A percentile compares a stretch with the other conserved stretches of the same genome.
Evolutionary conservation across 2,329 filamentous ascomycete genomes (phyloP).

Genomic region (Sordariomycetes sp.): DNA sequence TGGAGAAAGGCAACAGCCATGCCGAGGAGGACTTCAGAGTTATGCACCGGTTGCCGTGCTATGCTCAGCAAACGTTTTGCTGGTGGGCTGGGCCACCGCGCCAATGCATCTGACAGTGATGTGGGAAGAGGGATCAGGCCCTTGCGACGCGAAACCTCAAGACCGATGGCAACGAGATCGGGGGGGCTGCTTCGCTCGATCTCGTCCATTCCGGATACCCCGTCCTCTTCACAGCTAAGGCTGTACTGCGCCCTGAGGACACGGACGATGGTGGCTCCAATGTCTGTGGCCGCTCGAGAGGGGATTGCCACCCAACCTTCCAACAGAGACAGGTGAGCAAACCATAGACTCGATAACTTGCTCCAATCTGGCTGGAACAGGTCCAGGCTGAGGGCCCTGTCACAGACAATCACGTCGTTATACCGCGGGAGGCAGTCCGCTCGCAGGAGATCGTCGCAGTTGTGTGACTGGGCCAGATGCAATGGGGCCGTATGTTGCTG

Average conservation of each 20-base stretch:
- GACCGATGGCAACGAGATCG: not conserved
- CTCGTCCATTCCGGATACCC: not conserved
- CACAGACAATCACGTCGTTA: too few species aligned
- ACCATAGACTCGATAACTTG: conserved; percentile 2
- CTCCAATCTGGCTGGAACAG: not conserved
- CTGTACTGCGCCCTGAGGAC: not conserved
- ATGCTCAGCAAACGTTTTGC: too few species aligned
- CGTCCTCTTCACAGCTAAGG: not conserved
- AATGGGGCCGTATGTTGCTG: not conserved
- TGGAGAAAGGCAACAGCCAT: too few species aligned
- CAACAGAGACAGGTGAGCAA: conserved; percentile 5
- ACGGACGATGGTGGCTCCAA: not conserved
- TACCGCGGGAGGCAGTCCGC: too few species aligned
- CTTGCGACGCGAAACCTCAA: not conserved
- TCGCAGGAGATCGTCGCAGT: too few species aligned
- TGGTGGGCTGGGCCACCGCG: too few species aligned
- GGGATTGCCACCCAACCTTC: conserved; percentile 5
- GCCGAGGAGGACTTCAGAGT: too few species aligned
- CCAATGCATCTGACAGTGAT: too few species aligned
- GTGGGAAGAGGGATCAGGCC: too few species aligned
- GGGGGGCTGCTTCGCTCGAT: not conserved
- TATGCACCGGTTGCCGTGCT: too few species aligned
- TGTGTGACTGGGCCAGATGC: too few species aligned
- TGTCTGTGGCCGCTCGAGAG: conserved; percentile 2
- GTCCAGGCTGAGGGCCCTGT: not conserved